These are phyloP conservation scores for Exophiala calicioides DNA, from an alignment of 2,329 filamentous ascomycete genomes.

Conservation along the genomic window DNA sequence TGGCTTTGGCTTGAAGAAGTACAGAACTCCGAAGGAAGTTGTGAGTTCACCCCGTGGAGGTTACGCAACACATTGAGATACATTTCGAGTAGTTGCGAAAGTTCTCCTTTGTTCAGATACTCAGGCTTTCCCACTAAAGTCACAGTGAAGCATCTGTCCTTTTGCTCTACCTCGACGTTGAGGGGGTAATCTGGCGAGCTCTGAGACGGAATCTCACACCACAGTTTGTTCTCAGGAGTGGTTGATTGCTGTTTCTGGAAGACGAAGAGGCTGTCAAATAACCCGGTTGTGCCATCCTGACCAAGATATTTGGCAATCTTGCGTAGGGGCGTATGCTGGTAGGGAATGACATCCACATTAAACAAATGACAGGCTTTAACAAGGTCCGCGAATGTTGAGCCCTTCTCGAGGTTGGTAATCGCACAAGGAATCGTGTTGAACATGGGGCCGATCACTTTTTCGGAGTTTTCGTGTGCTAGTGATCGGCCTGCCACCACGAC, in stretches of 20 bases:
- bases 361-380: slow-evolving; percentile 68
- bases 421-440: slow-evolving; percentile 87
- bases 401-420: slow-evolving; percentile 42
- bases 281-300: slow-evolving; percentile 52
- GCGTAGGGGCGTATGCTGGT: slow-evolving; percentile 76
- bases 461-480: slow-evolving; percentile 65
- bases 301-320: slow-evolving; percentile 79
- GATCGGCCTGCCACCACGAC: slow-evolving; percentile 77
- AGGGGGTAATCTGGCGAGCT: slow-evolving; percentile 69
- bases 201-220: slow-evolving; percentile 55
- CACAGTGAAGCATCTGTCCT: slow-evolving; percentile 51
- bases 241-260: slow-evolving; percentile 62
- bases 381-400: slow-evolving; percentile 61
- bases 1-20: background rate
- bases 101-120: slow-evolving; percentile 39
- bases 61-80: slow-evolving; percentile 37
- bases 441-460: slow-evolving; percentile 73
- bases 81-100: slow-evolving; percentile 43
- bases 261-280: slow-evolving; percentile 82
- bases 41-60: slow-evolving; percentile 2
- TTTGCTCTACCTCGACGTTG: slow-evolving; percentile 70
- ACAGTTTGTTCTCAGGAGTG: slow-evolving; percentile 45
- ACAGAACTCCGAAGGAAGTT: slow-evolving; percentile 15
- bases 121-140: slow-evolving; percentile 61
- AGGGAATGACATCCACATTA: slow-evolving; percentile 67